Conservation (phyloP, 1,139 yeast species). For the Pneumocystis carinii region DNA sequence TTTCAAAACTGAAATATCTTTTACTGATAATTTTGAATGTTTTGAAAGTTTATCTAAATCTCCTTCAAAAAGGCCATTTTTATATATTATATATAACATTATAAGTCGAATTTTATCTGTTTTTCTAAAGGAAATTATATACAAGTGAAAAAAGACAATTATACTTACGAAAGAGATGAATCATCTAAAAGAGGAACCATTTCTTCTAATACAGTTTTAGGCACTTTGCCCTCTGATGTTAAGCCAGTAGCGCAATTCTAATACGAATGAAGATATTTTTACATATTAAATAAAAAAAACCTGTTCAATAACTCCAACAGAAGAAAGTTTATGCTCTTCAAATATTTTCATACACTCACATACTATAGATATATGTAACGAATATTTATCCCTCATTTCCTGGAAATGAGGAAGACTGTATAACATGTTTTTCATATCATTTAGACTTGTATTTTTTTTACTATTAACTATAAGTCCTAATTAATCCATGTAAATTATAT, state of each 20-base stretch:
- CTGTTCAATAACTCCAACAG: slow-evolving; percentile 24
- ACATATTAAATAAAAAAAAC: neutral
- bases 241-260: slow-evolving; percentile 68
- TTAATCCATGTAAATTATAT: neutral
- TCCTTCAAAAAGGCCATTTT: slow-evolving; percentile 67
- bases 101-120: slow-evolving; percentile 62
- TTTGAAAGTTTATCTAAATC: slow-evolving; percentile 59
- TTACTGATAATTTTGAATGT: slow-evolving; percentile 50
- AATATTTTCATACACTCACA: slow-evolving; percentile 28
- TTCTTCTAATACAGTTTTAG: slow-evolving; percentile 50
- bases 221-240: slow-evolving; percentile 53
- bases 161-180: slow-evolving; percentile 17
- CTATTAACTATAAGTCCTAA: neutral
- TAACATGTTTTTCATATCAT: slow-evolving; percentile 29
- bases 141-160: slow-evolving; percentile 17
- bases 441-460: slow-evolving; percentile 21
- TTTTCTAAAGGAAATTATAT: slow-evolving; percentile 26
- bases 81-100: slow-evolving; percentile 60
- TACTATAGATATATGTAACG: slow-evolving; percentile 28
- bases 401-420: slow-evolving; percentile 29
- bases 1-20: slow-evolving; percentile 47
- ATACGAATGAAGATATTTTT: slow-evolving; percentile 17
- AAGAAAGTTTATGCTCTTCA: slow-evolving; percentile 21
- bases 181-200: slow-evolving; percentile 45
- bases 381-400: slow-evolving; percentile 26